A percentile compares a stretch with the other conserved stretches of the same genome.
Evolutionary conservation across 2,329 filamentous ascomycete species (phyloP).

Genomic region (Neofusicoccum laricinum): DNA sequence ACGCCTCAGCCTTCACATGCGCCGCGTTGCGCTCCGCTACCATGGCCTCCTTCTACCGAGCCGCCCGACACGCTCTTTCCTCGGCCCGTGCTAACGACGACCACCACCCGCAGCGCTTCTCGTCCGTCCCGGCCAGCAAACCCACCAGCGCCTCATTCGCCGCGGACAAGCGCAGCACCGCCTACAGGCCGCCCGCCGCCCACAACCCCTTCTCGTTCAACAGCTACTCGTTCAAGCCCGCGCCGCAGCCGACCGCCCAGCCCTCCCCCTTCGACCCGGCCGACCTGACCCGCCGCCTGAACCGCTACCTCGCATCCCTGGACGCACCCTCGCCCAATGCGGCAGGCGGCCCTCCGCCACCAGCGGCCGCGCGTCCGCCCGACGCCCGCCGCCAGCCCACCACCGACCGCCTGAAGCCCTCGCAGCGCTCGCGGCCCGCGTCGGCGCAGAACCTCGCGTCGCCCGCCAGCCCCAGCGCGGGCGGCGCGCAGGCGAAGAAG

Average conservation of each 20-base stretch:
- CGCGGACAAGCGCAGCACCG: neutral
- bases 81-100: neutral
- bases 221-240: slow-evolving; percentile 4
- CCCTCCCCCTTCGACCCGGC: neutral
- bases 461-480: neutral
- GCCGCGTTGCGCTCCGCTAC: neutral
- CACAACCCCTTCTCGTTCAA: slow-evolving; percentile 3
- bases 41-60: neutral
- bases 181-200: neutral
- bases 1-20: neutral
- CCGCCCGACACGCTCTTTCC: neutral
- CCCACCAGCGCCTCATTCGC: neutral
- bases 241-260: neutral
- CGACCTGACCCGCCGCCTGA: neutral
- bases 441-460: neutral
- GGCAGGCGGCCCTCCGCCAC: neutral
- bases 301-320: slow-evolving; percentile 6
- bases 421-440: neutral
- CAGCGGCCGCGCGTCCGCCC: neutral
- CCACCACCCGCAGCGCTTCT: neutral
- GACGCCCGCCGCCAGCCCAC: no score
- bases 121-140: neutral
- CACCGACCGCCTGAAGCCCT: neutral
- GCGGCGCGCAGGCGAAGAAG: neutral
- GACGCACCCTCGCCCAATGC: neutral